Conservation (phyloP, 345 rosid species). For the Salix viminalis region DNA sequence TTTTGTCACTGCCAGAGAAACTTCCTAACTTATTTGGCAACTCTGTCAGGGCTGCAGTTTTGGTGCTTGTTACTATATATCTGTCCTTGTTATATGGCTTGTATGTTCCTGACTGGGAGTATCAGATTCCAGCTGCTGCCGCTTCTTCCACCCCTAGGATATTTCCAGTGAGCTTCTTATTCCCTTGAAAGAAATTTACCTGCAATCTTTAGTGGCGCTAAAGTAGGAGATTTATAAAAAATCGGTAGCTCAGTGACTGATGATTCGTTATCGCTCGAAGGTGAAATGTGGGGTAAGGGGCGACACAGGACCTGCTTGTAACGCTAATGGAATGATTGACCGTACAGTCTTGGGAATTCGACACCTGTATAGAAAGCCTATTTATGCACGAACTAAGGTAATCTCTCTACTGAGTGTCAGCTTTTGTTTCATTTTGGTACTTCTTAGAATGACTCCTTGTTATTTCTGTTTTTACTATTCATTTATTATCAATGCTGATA, state of each 20-base stretch:
- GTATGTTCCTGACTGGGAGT: conserved; percentile 78
- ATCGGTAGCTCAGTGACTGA: not conserved
- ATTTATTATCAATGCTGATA: not conserved
- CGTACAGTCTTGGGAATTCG: conserved; percentile 57
- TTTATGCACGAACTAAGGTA: conserved; percentile 62
- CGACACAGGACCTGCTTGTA: conserved; percentile 78
- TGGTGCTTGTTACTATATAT: conserved; percentile 44
- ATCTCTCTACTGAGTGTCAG: not conserved
- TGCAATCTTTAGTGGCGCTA: not conserved
- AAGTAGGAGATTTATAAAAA: not conserved
- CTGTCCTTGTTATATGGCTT: conserved; percentile 56
- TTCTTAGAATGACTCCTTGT: not conserved
- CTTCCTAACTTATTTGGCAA: not conserved
- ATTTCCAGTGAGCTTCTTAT: conserved; percentile 40
- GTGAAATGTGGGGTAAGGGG: conserved; percentile 80
- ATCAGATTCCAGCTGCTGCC: conserved; percentile 43
- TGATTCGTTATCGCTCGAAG: conserved; percentile 28
- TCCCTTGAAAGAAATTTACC: not conserved
- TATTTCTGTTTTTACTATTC: not conserved
- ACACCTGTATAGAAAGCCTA: conserved; percentile 67
- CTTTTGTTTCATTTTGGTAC: conserved; percentile 5
- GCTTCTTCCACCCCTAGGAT: conserved; percentile 37
- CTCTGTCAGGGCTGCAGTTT: conserved; percentile 50
- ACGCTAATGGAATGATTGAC: conserved; percentile 81
- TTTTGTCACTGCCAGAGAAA: not conserved